Conservation (phyloP, 164 flowering plant genomes). For the Umbellularia californica region DNA sequence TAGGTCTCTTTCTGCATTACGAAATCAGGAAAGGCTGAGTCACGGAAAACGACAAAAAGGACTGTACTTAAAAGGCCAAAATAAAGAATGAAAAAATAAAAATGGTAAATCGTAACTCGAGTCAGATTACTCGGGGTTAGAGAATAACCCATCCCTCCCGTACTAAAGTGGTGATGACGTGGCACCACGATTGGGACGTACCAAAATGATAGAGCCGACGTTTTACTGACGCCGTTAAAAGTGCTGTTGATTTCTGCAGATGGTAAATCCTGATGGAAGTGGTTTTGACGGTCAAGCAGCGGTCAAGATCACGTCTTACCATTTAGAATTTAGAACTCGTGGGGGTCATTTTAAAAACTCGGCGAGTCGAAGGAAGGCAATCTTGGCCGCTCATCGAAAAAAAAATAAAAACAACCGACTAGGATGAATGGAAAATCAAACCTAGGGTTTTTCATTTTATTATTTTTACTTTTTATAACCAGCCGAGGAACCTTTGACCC, state of each 20-base stretch:
- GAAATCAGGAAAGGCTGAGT: conserved; percentile 31
- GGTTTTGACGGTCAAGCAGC: conserved; percentile 12
- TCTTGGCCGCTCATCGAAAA: neutral
- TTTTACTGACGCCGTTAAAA: conserved; percentile 14
- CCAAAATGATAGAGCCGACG: conserved; percentile 6
- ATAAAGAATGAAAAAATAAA: neutral
- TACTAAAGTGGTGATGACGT: conserved; percentile 11
- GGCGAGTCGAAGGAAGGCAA: neutral
- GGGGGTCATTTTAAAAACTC: neutral
- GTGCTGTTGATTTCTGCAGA: neutral
- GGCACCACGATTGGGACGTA: conserved; percentile 11
- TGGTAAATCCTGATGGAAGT: neutral
- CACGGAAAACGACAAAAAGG: conserved; percentile 35
- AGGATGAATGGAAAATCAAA: too few relatives aligned
- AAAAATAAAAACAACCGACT: too few relatives aligned
- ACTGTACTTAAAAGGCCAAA: conserved; percentile 15
- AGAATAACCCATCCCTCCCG: neutral
- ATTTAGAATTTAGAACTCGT: neutral
- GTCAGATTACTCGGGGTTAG: conserved; percentile 13
- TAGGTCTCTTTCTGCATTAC: conserved; percentile 6
- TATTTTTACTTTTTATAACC: too few relatives aligned
- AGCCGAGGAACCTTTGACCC: too few relatives aligned
- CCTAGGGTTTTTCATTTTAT: too few relatives aligned
- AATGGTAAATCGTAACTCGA: conserved; percentile 12
- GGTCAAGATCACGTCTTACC: neutral